phyloP scores from a whole-genome alignment of 495 filamentous ascomycete genomes.

The Penicillium cinerascens region DNA sequence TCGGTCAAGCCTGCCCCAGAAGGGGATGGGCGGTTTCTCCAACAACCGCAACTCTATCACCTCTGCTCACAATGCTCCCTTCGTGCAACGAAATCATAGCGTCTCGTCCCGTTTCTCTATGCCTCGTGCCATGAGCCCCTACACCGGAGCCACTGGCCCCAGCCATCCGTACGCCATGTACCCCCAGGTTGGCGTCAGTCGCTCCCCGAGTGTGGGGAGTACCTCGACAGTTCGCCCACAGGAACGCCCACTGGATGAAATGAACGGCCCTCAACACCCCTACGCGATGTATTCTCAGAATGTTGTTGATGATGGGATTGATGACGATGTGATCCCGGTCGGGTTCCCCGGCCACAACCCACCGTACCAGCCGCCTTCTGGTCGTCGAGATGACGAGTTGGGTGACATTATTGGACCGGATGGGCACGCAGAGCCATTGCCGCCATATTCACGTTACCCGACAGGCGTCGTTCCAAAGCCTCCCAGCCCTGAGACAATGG shows the following conservation, averaged over 20 bases:
- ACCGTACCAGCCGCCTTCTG: conserved; percentile 65
- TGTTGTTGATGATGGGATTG: conserved; percentile 53
- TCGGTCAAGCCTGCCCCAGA: conserved; percentile 41
- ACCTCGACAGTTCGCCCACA: conserved; percentile 54
- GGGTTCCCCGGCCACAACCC: conserved; percentile 68
- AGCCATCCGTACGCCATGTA: conserved; percentile 58
- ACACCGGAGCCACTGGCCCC: conserved; percentile 52
- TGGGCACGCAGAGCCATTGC: conserved; percentile 84
- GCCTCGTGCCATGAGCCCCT: conserved; percentile 49
- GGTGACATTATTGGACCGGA: conserved; percentile 85
- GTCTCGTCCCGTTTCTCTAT: conserved; percentile 43
- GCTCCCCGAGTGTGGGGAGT: conserved; percentile 63
- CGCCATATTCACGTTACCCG: conserved; percentile 82
- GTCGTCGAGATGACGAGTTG: conserved; percentile 78
- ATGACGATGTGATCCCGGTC: conserved; percentile 55
- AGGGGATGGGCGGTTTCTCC: conserved; percentile 31
- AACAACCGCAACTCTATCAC: conserved; percentile 33
- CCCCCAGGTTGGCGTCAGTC: conserved; percentile 50
- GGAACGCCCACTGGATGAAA: conserved; percentile 59
- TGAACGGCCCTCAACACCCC: conserved; percentile 75
- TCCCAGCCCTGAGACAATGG: conserved; percentile 22
- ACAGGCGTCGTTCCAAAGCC: conserved; percentile 49
- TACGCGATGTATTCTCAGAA: conserved; percentile 84
- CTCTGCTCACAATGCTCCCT: conserved; percentile 32
- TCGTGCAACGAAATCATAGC: conserved; percentile 39